A percentile compares a stretch with the other conserved stretches of the same genome.
These are phyloP conservation scores for Mrakia gelida DNA, from an alignment of 768 basidiomycete species.

Conservation along the genomic window DNA sequence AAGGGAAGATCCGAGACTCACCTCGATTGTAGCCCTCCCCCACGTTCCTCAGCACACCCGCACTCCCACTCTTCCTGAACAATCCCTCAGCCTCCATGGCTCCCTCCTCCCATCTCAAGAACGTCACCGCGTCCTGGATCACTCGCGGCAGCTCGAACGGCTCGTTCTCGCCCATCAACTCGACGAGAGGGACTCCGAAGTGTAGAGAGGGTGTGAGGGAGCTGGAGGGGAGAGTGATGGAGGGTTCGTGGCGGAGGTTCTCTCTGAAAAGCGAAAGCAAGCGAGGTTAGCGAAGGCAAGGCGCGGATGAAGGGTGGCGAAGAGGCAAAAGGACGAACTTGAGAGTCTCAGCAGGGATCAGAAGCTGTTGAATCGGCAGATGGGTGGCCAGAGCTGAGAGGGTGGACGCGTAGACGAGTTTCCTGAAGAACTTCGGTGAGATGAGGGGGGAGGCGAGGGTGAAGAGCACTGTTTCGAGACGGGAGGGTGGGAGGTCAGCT, in stretches of 20 bases:
- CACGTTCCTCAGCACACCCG: slow-evolving; percentile 63
- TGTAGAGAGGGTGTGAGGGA: slow-evolving; percentile 53
- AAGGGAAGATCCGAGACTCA: slow-evolving; percentile 37
- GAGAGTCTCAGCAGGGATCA: slow-evolving; percentile 76
- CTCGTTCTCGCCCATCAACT: slow-evolving; percentile 76
- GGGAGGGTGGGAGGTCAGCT: not conserved
- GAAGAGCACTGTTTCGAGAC: slow-evolving; percentile 64
- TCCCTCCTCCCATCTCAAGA: slow-evolving; percentile 60
- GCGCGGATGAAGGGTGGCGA: not conserved
- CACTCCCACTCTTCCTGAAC: slow-evolving; percentile 75
- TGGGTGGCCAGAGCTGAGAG: slow-evolving; percentile 70
- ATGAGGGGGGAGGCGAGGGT: slow-evolving; percentile 82
- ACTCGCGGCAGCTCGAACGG: slow-evolving; percentile 78
- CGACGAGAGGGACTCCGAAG: slow-evolving; percentile 76
- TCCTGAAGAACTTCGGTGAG: slow-evolving; percentile 88
- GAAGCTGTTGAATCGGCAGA: slow-evolving; percentile 81
- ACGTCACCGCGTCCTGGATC: slow-evolving; percentile 68
- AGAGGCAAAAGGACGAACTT: slow-evolving; percentile 52
- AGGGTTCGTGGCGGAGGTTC: slow-evolving; percentile 67
- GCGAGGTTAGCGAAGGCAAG: not conserved
- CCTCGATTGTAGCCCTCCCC: slow-evolving; percentile 83
- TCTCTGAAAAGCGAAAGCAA: slow-evolving; percentile 53
- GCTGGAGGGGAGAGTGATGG: slow-evolving; percentile 63
- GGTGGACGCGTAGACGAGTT: slow-evolving; percentile 69
- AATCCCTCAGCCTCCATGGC: slow-evolving; percentile 66